A percentile compares a stretch with the other conserved stretches of the same genome.
phyloP scores from a whole-genome alignment of 2,329 filamentous ascomycete species.

The Aspergillus sp. region DNA sequence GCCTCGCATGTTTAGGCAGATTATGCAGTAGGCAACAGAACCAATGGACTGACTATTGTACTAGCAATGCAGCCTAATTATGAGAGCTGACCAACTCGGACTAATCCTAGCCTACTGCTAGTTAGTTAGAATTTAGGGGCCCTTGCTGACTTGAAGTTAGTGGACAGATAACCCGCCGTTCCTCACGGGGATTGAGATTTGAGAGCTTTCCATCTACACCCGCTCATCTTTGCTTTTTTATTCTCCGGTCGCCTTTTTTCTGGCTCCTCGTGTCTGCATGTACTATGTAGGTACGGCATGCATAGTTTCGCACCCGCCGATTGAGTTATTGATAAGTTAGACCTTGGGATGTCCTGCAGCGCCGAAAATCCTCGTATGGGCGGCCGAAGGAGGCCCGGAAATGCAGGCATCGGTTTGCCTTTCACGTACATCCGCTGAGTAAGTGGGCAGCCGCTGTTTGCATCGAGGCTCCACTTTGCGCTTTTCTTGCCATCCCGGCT shows the following conservation, averaged over 20 bases:
- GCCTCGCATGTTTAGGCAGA: not conserved
- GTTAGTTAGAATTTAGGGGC: not conserved
- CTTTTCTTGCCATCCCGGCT: not conserved
- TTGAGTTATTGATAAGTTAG: not conserved
- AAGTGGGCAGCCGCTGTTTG: slow-evolving; percentile 1
- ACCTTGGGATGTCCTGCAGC: not conserved
- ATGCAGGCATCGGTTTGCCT: not conserved
- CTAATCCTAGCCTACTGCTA: not conserved
- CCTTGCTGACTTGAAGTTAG: not conserved
- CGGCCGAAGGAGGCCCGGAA: not conserved
- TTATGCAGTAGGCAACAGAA: not conserved
- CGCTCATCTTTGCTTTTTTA: not conserved
- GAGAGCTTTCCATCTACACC: not conserved
- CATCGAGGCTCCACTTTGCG: not conserved
- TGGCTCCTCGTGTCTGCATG: slow-evolving; percentile 1
- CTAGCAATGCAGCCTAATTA: not conserved
- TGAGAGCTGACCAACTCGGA: not conserved
- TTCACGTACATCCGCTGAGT: slow-evolving; percentile 3
- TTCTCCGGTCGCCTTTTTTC: not conserved
- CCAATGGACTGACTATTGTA: too few species aligned
- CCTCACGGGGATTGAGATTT: not conserved
- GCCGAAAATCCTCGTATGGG: not conserved
- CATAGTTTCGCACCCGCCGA: not conserved
- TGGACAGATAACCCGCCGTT: not conserved
- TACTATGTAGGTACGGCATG: slow-evolving; percentile 6